These are phyloP conservation scores for Salmacisia buchloeana DNA, from an alignment of 1,284 basidiomycete species.

Conservation along the genomic window DNA sequence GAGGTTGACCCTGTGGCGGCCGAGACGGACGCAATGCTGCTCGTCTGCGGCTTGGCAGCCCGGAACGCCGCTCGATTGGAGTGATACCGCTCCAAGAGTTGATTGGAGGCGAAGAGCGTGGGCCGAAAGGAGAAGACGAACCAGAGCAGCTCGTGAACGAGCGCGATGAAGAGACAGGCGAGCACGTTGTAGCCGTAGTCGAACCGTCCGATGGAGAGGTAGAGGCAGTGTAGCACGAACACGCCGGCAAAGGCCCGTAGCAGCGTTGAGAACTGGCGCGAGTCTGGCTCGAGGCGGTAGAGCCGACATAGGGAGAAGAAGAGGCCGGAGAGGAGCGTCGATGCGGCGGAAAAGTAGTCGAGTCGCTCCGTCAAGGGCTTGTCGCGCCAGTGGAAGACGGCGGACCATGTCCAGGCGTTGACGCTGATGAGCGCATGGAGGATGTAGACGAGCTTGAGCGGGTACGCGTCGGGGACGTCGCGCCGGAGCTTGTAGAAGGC, in stretches of 20 bases:
- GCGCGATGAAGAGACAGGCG: conserved; percentile 73
- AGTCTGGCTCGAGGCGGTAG: conserved; percentile 35
- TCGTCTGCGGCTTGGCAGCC: conserved; percentile 55
- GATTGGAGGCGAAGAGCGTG: conserved; percentile 22
- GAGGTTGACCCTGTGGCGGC: conserved; percentile 16
- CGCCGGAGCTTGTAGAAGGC: conserved; percentile 26
- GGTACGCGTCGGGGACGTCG: conserved; percentile 31
- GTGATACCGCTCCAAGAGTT: conserved; percentile 24
- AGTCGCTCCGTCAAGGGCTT: conserved; percentile 75
- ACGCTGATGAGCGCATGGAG: conserved; percentile 68
- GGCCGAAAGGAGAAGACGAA: conserved; percentile 49
- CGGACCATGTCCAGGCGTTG: conserved; percentile 89
- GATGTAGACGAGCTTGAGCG: conserved; percentile 59
- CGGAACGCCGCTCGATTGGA: conserved; percentile 52
- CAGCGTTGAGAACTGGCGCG: conserved; percentile 21
- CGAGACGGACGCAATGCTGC: conserved; percentile 3
- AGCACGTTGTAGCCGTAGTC: conserved; percentile 93
- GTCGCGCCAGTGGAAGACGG: conserved; percentile 89
- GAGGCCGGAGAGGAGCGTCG: conserved; percentile 65
- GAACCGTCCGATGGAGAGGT: conserved; percentile 70
- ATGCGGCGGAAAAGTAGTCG: conserved; percentile 91
- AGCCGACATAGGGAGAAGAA: conserved; percentile 56
- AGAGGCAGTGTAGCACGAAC: conserved; percentile 62
- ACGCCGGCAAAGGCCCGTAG: conserved; percentile 26
- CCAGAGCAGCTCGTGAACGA: conserved; percentile 73